Percentiles rank a stretch among this genome's conserved stretches.
These are phyloP conservation scores for Eruca vesicaria DNA, from an alignment of 441 rosid species.

Conservation along the genomic window DNA sequence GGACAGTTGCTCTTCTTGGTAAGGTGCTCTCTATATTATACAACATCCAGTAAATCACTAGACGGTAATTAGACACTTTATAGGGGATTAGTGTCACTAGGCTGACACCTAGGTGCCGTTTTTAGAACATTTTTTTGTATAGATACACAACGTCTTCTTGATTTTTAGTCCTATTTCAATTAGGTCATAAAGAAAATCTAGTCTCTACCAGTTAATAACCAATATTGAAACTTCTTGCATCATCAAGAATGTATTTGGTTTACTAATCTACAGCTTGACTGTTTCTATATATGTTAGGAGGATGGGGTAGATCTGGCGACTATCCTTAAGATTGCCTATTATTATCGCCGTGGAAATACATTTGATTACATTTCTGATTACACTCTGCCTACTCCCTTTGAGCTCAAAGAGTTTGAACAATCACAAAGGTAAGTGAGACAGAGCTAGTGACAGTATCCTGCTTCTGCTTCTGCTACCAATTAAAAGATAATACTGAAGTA, in stretches of 20 bases:
- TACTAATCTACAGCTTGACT: background rate
- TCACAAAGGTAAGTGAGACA: slow-evolving; percentile 16
- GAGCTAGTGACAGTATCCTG: no score
- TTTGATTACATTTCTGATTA: slow-evolving; percentile 51
- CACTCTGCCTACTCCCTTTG: slow-evolving; percentile 57
- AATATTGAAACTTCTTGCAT: background rate
- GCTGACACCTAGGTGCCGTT: no score
- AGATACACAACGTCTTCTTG: no score
- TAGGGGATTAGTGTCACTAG: no score
- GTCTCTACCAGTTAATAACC: no score
- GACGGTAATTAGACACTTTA: no score
- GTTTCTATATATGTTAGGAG: slow-evolving; percentile 42
- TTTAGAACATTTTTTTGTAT: no score
- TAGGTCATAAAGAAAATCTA: no score
- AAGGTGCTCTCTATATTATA: background rate
- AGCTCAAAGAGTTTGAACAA: slow-evolving; percentile 42
- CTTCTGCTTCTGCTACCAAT: slow-evolving; percentile 30
- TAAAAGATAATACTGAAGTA: slow-evolving; percentile 8
- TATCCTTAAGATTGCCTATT: slow-evolving; percentile 46
- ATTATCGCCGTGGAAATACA: slow-evolving; percentile 54
- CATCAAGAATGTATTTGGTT: background rate
- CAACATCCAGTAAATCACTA: no score
- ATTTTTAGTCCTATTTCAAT: no score
- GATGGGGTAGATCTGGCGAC: slow-evolving; percentile 53
- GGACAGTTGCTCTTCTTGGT: slow-evolving; percentile 61